Evolutionary conservation across 1,284 basidiomycete genomes (phyloP).

Genomic region (Sanghuangporus weigelae): DNA sequence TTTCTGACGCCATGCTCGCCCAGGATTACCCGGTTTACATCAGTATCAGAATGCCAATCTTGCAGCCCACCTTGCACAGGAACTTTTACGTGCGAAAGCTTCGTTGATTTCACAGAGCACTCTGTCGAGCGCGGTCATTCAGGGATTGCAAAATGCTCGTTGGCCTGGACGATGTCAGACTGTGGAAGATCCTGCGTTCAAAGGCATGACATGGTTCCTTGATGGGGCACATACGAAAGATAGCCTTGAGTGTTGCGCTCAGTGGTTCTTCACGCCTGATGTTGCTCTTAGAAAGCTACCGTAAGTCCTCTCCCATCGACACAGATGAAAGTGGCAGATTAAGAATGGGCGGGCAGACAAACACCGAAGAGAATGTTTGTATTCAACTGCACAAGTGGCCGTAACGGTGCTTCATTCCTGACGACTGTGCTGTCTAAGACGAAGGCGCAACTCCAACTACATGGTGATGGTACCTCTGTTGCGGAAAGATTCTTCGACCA

Average conservation of each 20-base stretch:
- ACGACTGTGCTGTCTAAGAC: slow-evolving; percentile 48
- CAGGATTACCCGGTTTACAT: slow-evolving; percentile 85
- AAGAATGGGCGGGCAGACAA: slow-evolving; percentile 15
- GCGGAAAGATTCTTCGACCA: slow-evolving; percentile 64
- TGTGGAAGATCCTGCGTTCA: slow-evolving; percentile 52
- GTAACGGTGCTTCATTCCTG: slow-evolving; percentile 76
- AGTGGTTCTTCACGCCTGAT: slow-evolving; percentile 74
- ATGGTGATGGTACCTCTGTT: slow-evolving; percentile 32
- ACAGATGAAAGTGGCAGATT: background rate
- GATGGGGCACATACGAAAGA: slow-evolving; percentile 97
- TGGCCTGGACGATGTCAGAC: slow-evolving; percentile 99
- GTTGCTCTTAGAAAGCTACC: slow-evolving; percentile 28
- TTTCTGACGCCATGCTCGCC: background rate
- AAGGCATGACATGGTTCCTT: slow-evolving; percentile 74
- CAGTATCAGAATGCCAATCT: slow-evolving; percentile 89
- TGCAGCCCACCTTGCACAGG: slow-evolving; percentile 71
- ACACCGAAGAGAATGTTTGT: slow-evolving; percentile 60
- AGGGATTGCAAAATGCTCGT: slow-evolving; percentile 64
- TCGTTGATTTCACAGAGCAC: slow-evolving; percentile 22
- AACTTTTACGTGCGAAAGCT: slow-evolving; percentile 55
- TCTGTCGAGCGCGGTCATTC: slow-evolving; percentile 51
- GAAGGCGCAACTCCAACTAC: slow-evolving; percentile 39
- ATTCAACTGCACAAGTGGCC: slow-evolving; percentile 95
- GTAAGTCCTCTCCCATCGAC: background rate
- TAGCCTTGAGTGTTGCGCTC: slow-evolving; percentile 80